phyloP scores from a whole-genome alignment of 129 eudicot species.

The Flaveria brownii region DNA sequence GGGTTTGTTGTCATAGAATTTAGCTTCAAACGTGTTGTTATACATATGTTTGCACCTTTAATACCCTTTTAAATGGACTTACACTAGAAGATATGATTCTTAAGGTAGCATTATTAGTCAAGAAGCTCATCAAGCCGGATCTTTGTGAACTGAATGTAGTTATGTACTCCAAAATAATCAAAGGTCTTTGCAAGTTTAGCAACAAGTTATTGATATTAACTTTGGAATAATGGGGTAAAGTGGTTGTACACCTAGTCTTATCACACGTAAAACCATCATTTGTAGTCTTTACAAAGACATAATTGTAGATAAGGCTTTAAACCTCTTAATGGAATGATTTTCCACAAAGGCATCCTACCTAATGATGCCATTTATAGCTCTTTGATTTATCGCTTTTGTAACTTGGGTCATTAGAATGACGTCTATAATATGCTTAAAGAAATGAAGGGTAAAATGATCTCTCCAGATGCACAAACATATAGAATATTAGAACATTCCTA shows the following conservation, averaged over 20 bases:
- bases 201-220: background rate
- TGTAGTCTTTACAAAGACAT: background rate
- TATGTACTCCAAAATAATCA: conserved; percentile 2
- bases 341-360: background rate
- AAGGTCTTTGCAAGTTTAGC: background rate
- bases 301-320: background rate
- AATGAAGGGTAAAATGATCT: background rate
- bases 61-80: background rate
- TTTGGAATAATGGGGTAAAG: background rate
- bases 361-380: background rate
- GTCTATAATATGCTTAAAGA: background rate
- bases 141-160: background rate
- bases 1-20: background rate
- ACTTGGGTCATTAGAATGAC: background rate
- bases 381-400: background rate
- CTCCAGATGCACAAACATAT: background rate
- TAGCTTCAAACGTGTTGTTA: background rate
- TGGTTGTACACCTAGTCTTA: background rate
- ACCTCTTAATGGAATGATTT: background rate
- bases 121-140: background rate
- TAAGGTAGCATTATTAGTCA: background rate
- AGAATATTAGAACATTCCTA: background rate
- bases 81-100: background rate
- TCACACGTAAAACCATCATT: background rate
- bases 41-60: background rate